Percentiles rank a stretch among this genome's conserved stretches.
phyloP scores from a whole-genome alignment of 306 rosid genomes.

The Delonix regia region DNA sequence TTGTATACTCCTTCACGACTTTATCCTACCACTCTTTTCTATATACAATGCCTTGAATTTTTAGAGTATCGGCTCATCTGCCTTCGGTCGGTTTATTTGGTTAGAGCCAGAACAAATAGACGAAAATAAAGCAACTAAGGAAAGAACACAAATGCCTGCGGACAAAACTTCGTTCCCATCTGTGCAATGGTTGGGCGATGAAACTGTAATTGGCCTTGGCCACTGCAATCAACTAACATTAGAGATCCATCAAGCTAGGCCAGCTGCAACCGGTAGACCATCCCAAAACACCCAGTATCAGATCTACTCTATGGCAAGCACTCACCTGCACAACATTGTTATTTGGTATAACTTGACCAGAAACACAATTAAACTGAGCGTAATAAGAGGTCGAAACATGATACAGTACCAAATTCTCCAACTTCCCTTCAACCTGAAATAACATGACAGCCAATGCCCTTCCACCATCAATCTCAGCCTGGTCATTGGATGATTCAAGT shows the following conservation, averaged over 20 bases:
- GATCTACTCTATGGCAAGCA: slow-evolving; percentile 72
- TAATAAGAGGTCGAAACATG: slow-evolving; percentile 20
- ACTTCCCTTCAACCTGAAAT: slow-evolving; percentile 79
- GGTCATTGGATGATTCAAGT: slow-evolving; percentile 48
- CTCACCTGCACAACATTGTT: slow-evolving; percentile 54
- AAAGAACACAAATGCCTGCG: slow-evolving; percentile 45
- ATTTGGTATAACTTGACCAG: slow-evolving; percentile 33
- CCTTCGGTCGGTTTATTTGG: slow-evolving; percentile 60
- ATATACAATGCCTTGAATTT: slow-evolving; percentile 75
- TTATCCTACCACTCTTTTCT: slow-evolving; percentile 73
- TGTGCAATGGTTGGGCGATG: slow-evolving; percentile 38
- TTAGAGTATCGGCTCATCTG: slow-evolving; percentile 51
- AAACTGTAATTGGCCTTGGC: slow-evolving; percentile 15
- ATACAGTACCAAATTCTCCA: slow-evolving; percentile 74
- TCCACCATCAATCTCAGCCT: slow-evolving; percentile 98
- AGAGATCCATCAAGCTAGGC: slow-evolving; percentile 66
- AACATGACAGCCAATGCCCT: slow-evolving; percentile 93
- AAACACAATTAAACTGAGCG: slow-evolving; percentile 20
- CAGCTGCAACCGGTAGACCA: slow-evolving; percentile 99
- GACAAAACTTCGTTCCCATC: slow-evolving; percentile 79
- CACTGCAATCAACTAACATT: slow-evolving; percentile 54
- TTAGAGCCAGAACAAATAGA: slow-evolving; percentile 59
- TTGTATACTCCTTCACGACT: slow-evolving; percentile 41
- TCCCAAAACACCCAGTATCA: slow-evolving; percentile 79
- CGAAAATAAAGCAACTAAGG: slow-evolving; percentile 42